These are phyloP conservation scores for Dovyalis caffra DNA, from an alignment of 345 rosid species.

Conservation along the genomic window DNA sequence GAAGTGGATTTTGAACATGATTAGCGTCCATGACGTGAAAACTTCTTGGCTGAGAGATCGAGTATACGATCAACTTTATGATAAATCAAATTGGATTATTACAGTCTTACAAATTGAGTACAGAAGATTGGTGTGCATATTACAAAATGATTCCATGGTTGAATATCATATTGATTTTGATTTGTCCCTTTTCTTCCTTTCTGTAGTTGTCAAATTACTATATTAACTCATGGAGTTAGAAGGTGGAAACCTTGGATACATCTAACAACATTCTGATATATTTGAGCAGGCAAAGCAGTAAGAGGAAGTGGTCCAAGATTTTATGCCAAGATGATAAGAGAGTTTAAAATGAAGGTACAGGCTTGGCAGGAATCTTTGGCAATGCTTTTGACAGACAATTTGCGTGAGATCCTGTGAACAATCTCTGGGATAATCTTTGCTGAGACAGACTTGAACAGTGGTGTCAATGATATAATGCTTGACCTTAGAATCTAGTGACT, in stretches of 20 bases:
- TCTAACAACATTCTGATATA: neutral
- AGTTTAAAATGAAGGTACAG: neutral
- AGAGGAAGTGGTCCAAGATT: neutral
- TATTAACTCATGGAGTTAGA: too few species aligned
- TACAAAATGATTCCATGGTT: too few species aligned
- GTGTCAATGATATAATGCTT: constrained; percentile 1
- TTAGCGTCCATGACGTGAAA: too few species aligned
- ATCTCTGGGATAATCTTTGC: neutral
- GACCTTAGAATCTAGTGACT: neutral
- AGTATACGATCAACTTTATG: too few species aligned
- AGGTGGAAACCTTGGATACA: neutral
- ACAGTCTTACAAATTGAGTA: too few species aligned
- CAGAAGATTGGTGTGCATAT: too few species aligned
- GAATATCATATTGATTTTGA: neutral
- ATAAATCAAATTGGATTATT: too few species aligned
- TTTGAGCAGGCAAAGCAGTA: constrained; percentile 26
- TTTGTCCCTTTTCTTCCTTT: neutral
- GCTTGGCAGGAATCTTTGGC: neutral
- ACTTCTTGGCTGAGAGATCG: too few species aligned
- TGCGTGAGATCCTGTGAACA: neutral
- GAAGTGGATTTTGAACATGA: too few species aligned
- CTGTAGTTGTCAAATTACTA: neutral
- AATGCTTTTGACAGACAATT: neutral
- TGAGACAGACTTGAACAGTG: neutral
- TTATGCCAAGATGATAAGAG: neutral